Conservation (phyloP, 163 green algal genomes). For the Picocystis sp. region DNA sequence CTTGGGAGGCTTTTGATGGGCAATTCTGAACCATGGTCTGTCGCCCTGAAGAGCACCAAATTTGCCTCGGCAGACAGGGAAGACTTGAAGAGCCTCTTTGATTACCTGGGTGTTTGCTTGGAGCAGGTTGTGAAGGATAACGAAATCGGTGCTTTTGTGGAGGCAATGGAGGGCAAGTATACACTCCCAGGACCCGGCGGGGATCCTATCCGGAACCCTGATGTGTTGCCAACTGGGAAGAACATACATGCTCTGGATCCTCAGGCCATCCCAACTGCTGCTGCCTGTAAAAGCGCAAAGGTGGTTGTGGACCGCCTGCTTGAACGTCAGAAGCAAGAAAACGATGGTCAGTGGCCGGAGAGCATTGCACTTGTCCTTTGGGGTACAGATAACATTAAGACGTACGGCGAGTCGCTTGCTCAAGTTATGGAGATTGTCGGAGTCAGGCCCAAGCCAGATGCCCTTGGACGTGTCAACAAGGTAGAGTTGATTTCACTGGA, state of each 20-base stretch:
- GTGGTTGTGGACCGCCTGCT: conserved; percentile 92
- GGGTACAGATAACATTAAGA: conserved; percentile 99
- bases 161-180: conserved; percentile 76
- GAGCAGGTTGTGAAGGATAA: conserved; percentile 95
- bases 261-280: conserved; percentile 82
- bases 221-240: conserved; percentile 93
- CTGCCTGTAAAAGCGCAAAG: conserved; percentile 43
- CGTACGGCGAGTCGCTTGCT: conserved; percentile 90
- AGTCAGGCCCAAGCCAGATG: conserved; percentile 83
- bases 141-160: conserved; percentile 80
- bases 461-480: conserved; percentile 98
- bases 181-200: conserved; percentile 77
- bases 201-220: conserved; percentile 93
- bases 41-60: conserved; percentile 43
- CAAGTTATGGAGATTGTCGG: conserved; percentile 93
- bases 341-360: conserved; percentile 83
- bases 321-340: conserved; percentile 69
- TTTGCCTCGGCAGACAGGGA: conserved; percentile 57
- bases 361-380: conserved; percentile 94
- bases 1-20: conserved; percentile 20
- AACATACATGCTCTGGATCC: conserved; percentile 99
- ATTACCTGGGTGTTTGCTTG: conserved; percentile 93
- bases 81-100: conserved; percentile 72
- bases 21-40: conserved; percentile 39
- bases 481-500: conserved; percentile 92